Percentiles rank a stretch among this genome's conserved stretches.
Evolutionary conservation across 805 yeast genomes (phyloP).

Genomic region (Metschnikowia peoriensis): DNA sequence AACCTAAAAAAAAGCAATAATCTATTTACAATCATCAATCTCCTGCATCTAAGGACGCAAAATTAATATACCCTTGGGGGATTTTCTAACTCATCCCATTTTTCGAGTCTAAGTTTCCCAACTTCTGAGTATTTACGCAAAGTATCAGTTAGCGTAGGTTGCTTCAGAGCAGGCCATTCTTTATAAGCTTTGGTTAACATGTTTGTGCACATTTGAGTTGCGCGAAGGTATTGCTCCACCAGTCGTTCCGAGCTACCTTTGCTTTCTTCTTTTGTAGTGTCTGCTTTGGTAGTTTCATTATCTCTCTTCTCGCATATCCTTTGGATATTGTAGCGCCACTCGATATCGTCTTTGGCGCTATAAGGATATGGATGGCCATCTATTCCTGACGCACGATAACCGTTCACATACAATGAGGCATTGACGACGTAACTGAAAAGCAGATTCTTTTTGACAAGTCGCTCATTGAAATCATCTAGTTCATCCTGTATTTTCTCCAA

Average conservation of each 20-base stretch:
- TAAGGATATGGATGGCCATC: slow-evolving; percentile 26
- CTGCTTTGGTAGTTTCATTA: background rate
- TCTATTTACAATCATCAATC: background rate
- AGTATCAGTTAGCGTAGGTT: slow-evolving; percentile 10
- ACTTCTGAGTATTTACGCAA: slow-evolving; percentile 26
- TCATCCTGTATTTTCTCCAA: slow-evolving; percentile 24
- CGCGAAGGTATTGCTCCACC: slow-evolving; percentile 13
- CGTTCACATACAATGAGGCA: slow-evolving; percentile 21
- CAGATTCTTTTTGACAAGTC: slow-evolving; percentile 16
- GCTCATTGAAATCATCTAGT: slow-evolving; percentile 25
- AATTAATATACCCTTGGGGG: slow-evolving; percentile 20
- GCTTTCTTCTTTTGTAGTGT: background rate
- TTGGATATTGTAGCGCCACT: slow-evolving; percentile 21
- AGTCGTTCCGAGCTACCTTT: slow-evolving; percentile 2
- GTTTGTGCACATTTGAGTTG: slow-evolving; percentile 10
- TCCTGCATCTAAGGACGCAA: background rate
- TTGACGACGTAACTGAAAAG: slow-evolving; percentile 26
- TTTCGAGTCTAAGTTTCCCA: slow-evolving; percentile 25
- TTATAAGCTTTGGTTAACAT: slow-evolving; percentile 15
- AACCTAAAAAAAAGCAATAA: background rate
- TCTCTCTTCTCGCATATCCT: slow-evolving; percentile 4
- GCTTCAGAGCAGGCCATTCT: slow-evolving; percentile 4
- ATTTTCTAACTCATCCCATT: slow-evolving; percentile 26
- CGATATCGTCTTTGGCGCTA: slow-evolving; percentile 22
- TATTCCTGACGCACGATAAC: slow-evolving; percentile 5